Percentiles rank a stretch among this genome's conserved stretches.
Evolutionary conservation across 768 basidiomycete species (phyloP).

Genomic region (Piloderma croceum): DNA sequence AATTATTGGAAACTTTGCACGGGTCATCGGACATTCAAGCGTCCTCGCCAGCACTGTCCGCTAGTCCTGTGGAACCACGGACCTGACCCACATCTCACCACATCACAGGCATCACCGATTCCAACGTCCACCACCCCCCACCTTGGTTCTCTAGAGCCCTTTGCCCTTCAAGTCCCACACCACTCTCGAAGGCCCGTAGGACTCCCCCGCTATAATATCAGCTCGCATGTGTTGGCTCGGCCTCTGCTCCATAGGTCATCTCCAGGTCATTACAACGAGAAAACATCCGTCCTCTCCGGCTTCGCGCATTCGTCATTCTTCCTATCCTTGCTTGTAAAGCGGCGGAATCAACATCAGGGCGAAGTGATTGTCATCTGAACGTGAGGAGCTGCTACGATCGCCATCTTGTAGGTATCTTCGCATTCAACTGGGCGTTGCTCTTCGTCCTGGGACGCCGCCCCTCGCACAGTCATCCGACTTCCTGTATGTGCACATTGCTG

Average conservation of each 20-base stretch:
- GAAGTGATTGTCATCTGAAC: constrained; percentile 1
- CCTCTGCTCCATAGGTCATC: constrained; percentile 30
- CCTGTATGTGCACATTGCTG: constrained; percentile 30
- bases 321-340: constrained; percentile 3
- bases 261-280: constrained; percentile 30
- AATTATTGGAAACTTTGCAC: background rate
- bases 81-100: too few species aligned
- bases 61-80: too few species aligned
- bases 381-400: background rate
- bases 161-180: background rate
- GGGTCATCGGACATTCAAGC: background rate
- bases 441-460: too few species aligned
- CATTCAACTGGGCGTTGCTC: constrained; percentile 14
- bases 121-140: too few species aligned
- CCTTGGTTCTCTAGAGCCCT: background rate
- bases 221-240: constrained; percentile 29
- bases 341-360: constrained; percentile 6
- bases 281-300: constrained; percentile 19
- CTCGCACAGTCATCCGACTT: too few species aligned
- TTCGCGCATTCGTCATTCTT: constrained; percentile 17
- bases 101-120: too few species aligned
- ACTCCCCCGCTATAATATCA: constrained; percentile 36
- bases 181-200: constrained; percentile 36
- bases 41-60: background rate
- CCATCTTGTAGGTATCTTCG: constrained; percentile 31